Conservation (phyloP, 2,329 filamentous ascomycete genomes). For the Pestalotiopsis fici region DNA sequence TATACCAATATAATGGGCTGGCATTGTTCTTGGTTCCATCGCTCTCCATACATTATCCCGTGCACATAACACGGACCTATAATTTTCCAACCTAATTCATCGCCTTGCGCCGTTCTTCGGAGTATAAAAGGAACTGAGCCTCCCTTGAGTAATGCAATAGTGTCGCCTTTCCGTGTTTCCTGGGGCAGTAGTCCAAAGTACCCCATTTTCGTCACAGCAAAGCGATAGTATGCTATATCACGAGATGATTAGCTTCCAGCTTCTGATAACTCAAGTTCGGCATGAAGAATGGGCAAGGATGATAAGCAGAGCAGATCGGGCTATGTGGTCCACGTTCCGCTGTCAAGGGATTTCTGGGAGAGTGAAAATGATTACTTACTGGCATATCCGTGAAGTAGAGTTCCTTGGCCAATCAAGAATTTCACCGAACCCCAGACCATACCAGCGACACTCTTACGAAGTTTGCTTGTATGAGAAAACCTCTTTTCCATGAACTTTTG, state of each 20-base stretch:
- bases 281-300: not conserved
- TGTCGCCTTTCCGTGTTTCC: not conserved
- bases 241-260: too few relatives aligned
- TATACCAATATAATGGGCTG: not conserved
- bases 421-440: not conserved
- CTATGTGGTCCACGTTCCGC: too few relatives aligned
- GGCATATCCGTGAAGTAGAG: not conserved
- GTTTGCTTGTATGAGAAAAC: not conserved
- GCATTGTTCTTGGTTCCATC: not conserved
- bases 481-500: not conserved
- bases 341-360: too few relatives aligned
- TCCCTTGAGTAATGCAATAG: not conserved
- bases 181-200: not conserved
- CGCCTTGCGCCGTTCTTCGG: not conserved
- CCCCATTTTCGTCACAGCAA: not conserved
- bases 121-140: not conserved
- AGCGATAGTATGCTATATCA: not conserved
- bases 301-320: not conserved
- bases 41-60: not conserved
- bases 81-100: not conserved
- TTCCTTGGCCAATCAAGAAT: not conserved
- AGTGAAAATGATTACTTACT: not conserved
- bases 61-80: not conserved
- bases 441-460: not conserved
- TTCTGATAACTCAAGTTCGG: too few relatives aligned